phyloP scores from a whole-genome alignment of 106 monocot species.

The Allium sativum region DNA sequence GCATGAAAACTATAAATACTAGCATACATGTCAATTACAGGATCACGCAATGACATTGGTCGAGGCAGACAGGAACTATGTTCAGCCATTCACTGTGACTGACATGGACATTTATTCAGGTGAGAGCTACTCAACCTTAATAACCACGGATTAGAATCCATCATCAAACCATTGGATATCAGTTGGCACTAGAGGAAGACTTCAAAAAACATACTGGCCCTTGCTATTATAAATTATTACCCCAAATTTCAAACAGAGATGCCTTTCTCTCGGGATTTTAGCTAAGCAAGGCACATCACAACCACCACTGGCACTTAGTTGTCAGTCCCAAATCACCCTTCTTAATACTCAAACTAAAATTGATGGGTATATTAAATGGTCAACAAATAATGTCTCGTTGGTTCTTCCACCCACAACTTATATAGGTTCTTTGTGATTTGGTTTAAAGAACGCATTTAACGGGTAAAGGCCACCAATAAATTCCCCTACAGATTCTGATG shows the following conservation, averaged over 20 bases:
- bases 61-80: conserved; percentile 82
- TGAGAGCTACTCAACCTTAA: conserved; percentile 66
- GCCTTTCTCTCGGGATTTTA: conserved; percentile 26
- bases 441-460: conserved; percentile 25
- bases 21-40: conserved; percentile 15
- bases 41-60: conserved; percentile 72
- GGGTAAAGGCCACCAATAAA: conserved; percentile 32
- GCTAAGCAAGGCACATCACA: conserved; percentile 18
- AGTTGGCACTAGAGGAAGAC: conserved; percentile 47
- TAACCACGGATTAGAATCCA: conserved; percentile 38
- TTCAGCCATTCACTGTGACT: conserved; percentile 45
- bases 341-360: conserved; percentile 76
- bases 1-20: neutral
- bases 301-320: conserved; percentile 26
- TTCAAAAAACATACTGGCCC: conserved; percentile 43
- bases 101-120: conserved; percentile 80
- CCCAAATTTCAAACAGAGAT: conserved; percentile 29
- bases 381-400: conserved; percentile 74
- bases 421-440: conserved; percentile 36
- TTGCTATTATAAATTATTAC: conserved; percentile 52
- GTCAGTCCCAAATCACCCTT: conserved; percentile 23
- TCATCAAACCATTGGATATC: conserved; percentile 68
- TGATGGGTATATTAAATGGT: conserved; percentile 58
- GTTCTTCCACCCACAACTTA: conserved; percentile 53
- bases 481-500: conserved; percentile 33